These are phyloP conservation scores for Fusarium sp. DNA, from an alignment of 2,329 filamentous ascomycete genomes.

Conservation along the genomic window DNA sequence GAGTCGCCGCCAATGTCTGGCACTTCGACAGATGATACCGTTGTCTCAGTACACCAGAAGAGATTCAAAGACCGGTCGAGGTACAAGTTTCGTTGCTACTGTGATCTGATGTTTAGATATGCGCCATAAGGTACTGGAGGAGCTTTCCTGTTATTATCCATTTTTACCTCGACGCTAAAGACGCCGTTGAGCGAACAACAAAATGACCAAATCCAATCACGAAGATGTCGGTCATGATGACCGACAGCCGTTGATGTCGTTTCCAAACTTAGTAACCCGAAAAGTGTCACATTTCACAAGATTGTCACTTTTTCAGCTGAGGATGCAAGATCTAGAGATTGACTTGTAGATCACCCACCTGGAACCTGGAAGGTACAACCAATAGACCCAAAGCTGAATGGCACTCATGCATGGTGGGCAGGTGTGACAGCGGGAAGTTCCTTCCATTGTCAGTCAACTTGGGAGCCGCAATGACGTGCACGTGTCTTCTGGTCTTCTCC, in stretches of 20 bases:
- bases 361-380: background rate
- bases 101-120: background rate
- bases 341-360: background rate
- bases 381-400: background rate
- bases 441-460: background rate
- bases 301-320: background rate
- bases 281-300: background rate
- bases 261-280: background rate
- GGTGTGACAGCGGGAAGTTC: background rate
- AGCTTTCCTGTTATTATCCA: no score
- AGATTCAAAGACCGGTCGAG: background rate
- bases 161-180: background rate
- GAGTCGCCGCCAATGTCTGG: background rate
- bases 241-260: constrained; percentile 18
- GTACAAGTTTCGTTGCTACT: background rate
- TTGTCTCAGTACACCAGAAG: fast-evolving
- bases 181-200: background rate
- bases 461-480: background rate
- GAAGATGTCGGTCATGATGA: background rate
- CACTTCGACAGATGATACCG: fast-evolving
- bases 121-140: background rate
- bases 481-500: background rate
- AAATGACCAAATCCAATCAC: background rate
- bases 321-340: background rate
- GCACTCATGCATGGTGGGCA: background rate